phyloP scores from a whole-genome alignment of 176 grass and related monocot species.

The Melocanna baccifera region DNA sequence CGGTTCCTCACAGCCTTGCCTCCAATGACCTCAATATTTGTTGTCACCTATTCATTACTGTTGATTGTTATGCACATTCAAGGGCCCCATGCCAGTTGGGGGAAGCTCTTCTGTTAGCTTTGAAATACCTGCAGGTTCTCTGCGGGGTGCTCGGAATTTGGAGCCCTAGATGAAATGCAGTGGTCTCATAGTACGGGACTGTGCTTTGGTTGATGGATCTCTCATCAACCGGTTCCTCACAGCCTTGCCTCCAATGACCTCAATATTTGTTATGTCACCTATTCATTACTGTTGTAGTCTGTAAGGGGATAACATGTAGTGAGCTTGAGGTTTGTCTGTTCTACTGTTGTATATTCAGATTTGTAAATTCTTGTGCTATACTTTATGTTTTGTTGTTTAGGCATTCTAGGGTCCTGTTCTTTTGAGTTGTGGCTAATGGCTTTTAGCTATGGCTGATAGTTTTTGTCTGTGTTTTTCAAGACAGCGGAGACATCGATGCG shows the following conservation, averaged over 20 bases:
- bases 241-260: constrained; percentile 79
- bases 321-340: background rate
- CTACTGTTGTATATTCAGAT: background rate
- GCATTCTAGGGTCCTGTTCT: background rate
- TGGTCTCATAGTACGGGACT: constrained; percentile 83
- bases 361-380: background rate
- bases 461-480: too few species aligned
- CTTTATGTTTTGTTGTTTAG: background rate
- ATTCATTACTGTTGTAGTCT: background rate
- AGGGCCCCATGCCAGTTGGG: constrained; percentile 56
- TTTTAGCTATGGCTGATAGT: too few species aligned
- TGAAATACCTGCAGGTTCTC: constrained; percentile 85
- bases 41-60: background rate
- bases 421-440: too few species aligned
- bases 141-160: constrained; percentile 65
- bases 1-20: constrained; percentile 55
- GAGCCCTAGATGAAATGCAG: constrained; percentile 47
- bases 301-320: too few species aligned
- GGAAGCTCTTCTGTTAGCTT: constrained; percentile 70
- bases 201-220: constrained; percentile 38
- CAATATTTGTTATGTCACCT: background rate
- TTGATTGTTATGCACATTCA: background rate
- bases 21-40: constrained; percentile 63
- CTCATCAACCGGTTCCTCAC: constrained; percentile 32
- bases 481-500: too few species aligned